Evolutionary conservation across 2,329 filamentous ascomycete genomes (phyloP).

Genomic region (Botryotinia calthae): DNA sequence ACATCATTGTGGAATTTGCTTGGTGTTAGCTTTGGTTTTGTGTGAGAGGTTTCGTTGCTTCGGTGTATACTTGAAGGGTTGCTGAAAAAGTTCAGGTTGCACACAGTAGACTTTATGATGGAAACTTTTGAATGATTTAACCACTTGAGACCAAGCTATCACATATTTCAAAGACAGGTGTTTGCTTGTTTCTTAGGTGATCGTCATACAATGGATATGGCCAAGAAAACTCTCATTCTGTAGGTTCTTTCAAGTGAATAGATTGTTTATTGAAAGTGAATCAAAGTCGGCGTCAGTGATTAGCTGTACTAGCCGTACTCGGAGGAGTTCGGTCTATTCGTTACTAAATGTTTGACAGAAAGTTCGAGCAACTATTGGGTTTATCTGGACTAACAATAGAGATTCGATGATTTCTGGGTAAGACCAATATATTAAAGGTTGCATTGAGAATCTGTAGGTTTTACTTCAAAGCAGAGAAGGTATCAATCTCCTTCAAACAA

Average conservation of each 20-base stretch:
- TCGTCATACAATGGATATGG: rapidly evolving
- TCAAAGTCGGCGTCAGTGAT: neutral
- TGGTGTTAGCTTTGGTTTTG: neutral
- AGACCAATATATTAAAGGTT: neutral
- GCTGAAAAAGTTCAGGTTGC: neutral
- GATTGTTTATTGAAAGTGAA: neutral
- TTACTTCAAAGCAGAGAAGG: neutral
- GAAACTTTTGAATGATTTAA: neutral
- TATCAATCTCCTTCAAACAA: rapidly evolving
- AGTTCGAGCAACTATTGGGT: neutral
- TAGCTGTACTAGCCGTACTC: neutral
- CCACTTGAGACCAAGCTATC: neutral
- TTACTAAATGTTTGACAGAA: neutral
- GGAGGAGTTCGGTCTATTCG: neutral
- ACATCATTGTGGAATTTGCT: neutral
- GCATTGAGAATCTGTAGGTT: rapidly evolving
- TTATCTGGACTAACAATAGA: too few species aligned
- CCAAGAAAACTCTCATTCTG: too few species aligned
- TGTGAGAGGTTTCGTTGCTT: neutral
- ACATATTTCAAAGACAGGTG: rapidly evolving
- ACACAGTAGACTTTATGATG: rapidly evolving
- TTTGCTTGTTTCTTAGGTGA: neutral
- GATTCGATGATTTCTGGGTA: neutral
- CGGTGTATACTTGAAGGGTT: neutral
- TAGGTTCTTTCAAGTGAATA: too few species aligned